Percentiles rank a stretch among this genome's conserved stretches.
Evolutionary conservation across 169 alveolate species (phyloP).

Genomic region (Amoebophrya sp.): DNA sequence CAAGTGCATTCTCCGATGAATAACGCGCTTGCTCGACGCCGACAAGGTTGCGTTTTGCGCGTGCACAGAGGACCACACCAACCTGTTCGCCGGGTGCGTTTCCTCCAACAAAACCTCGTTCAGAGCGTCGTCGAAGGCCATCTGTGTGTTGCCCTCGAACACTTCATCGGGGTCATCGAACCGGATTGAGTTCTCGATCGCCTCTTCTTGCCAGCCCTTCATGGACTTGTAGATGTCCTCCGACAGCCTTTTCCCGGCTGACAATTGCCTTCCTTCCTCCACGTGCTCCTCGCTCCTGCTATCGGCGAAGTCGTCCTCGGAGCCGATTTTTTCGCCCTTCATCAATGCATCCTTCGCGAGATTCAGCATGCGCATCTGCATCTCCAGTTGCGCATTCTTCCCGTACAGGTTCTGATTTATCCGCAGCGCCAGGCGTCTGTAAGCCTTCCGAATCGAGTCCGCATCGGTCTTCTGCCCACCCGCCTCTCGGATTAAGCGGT

Average conservation of each 20-base stretch:
- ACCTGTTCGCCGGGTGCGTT: not conserved
- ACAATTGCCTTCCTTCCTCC: not conserved
- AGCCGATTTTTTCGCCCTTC: not conserved
- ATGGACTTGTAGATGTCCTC: not conserved
- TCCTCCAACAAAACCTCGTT: not conserved
- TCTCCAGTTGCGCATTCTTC: not conserved
- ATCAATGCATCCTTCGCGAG: not conserved
- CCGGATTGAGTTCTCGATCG: not conserved
- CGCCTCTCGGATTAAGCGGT: not conserved
- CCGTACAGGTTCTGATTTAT: not conserved
- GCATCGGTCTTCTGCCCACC: not conserved
- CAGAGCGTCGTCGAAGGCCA: conserved; percentile 4
- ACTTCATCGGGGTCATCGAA: not conserved
- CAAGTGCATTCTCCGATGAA: not conserved
- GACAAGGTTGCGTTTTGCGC: not conserved
- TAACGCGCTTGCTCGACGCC: not conserved
- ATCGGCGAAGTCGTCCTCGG: not conserved
- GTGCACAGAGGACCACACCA: not conserved
- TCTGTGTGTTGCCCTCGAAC: not conserved
- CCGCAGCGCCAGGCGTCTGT: not conserved
- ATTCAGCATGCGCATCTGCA: conserved; percentile 19
- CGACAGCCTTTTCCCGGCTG: not conserved
- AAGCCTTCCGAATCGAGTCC: not conserved
- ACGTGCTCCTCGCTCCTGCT: not conserved
- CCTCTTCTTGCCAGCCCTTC: not conserved